Base-by-base conservation (phyloP, 2,329 filamentous ascomycete genomes). In the Neofusicoccum sp. region DNA sequence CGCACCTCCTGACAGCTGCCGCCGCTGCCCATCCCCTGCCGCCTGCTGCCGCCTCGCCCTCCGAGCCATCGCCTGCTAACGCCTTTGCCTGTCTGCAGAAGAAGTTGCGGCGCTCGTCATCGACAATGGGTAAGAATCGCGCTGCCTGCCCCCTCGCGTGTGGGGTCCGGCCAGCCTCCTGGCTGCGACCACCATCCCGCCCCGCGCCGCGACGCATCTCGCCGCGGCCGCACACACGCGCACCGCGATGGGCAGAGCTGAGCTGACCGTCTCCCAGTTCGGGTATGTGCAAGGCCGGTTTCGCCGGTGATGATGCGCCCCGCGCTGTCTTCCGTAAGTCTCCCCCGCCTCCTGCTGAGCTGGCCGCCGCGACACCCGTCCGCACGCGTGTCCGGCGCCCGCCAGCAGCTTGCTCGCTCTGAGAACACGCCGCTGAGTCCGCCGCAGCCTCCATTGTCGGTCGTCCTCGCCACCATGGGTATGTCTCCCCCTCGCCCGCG, bases 251-350 rank as follows among this genome's bases (percentile, higher is more conserved):
- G 6, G 30, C 16, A 28, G 67, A 71, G 64, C 38, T 62, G 63
- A 68, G 67, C 75, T 78, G 71, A 78, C 74, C 4, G 31, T 61
- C 65, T 65, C 75, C 67, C 80, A 98, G 93, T 89, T 98, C 95
- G 83, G 95, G 95, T 88, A 98, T 99, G 95, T 99, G 95, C 86
- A 99, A 99, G 87, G 95, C 95, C 89, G 95, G 95, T 93, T 99
- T 99, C 84, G 95, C 95, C 86, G 95, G 95, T 92, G 95, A 99
- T 79, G 95, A 99, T 90, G 95, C 95, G 84, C 95, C 95, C 80
- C 89, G 95, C 88, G 95, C 95, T 84, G 95, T 99, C 80, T 99
- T 99, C 89, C 95, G 93, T 98, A 90, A 96, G 93, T 93, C 65
- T 69, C 65, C 69, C 67, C 69, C 66, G 62, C 65, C 68, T 44